Percentiles rank a stretch among this genome's conserved stretches.
phyloP scores from a whole-genome alignment of 805 yeast species.

The Nakazawaea molendinolei region DNA sequence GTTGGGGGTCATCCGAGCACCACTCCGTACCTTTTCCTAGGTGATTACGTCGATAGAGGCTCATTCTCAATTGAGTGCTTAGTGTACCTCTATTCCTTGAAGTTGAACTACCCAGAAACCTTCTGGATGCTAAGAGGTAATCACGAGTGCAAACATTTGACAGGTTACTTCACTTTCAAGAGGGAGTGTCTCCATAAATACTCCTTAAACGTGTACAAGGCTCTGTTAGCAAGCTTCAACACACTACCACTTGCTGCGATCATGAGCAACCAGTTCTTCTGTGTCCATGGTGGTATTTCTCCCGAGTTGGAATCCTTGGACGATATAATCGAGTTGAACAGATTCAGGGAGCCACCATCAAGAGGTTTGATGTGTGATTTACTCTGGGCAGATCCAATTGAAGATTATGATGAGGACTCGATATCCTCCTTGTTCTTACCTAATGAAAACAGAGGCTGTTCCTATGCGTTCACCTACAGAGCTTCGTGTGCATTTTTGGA shows the following conservation, averaged over 20 bases:
- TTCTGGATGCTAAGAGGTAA: conserved; percentile 87
- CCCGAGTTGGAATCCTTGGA: conserved; percentile 70
- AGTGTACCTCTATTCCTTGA: conserved; percentile 69
- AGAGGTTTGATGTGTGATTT: conserved; percentile 91
- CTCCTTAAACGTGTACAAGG: conserved; percentile 56
- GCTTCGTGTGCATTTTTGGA: conserved; percentile 79
- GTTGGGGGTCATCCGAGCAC: conserved; percentile 82
- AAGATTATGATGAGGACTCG: conserved; percentile 62
- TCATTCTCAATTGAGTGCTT: conserved; percentile 80
- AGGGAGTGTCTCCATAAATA: conserved; percentile 87
- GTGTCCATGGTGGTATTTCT: conserved; percentile 94
- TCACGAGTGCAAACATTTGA: conserved; percentile 90
- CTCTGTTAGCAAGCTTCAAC: conserved; percentile 72
- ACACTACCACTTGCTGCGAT: conserved; percentile 88
- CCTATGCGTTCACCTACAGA: conserved; percentile 78
- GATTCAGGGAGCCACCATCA: conserved; percentile 91
- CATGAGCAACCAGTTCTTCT: conserved; percentile 89
- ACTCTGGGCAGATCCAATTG: conserved; percentile 95
- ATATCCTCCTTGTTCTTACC: conserved; percentile 41
- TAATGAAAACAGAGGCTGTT: conserved; percentile 84
- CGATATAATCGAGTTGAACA: conserved; percentile 62
- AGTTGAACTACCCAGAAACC: conserved; percentile 65
- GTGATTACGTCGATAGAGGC: conserved; percentile 96
- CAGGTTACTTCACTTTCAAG: conserved; percentile 90
- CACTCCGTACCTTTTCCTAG: conserved; percentile 79